A percentile compares a stretch with the other conserved stretches of the same genome.
These are phyloP conservation scores for Pseudogymnoascus sp. DNA, from an alignment of 2,329 filamentous ascomycete species.

Conservation along the genomic window DNA sequence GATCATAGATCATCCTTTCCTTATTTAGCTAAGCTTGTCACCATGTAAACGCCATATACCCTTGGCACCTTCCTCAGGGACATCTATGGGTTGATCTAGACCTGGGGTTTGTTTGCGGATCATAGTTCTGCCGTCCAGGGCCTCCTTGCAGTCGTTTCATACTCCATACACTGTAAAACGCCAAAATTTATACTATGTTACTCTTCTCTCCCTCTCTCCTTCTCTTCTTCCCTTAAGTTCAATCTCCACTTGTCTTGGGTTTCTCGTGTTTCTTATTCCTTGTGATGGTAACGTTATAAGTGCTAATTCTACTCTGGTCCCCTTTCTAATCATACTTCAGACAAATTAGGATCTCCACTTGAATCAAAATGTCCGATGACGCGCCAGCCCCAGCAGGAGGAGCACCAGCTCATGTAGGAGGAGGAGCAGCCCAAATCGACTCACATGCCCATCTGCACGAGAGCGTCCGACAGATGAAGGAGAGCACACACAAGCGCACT, in stretches of 20 bases:
- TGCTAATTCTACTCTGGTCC: background rate
- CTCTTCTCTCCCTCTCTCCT: background rate
- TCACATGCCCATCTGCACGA: background rate
- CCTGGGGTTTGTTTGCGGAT: background rate
- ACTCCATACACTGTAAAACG: background rate
- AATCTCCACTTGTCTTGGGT: background rate
- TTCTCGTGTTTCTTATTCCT: background rate
- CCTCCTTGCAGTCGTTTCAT: background rate
- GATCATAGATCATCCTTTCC: background rate
- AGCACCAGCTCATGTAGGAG: background rate
- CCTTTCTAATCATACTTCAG: background rate
- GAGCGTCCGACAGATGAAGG: background rate
- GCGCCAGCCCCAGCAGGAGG: background rate
- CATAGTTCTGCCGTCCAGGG: background rate
- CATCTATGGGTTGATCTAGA: background rate
- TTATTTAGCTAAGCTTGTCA: background rate
- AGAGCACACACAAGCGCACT: background rate
- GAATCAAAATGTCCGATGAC: background rate
- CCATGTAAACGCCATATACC: background rate
- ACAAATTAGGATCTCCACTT: background rate
- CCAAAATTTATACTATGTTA: background rate
- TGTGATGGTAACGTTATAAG: background rate
- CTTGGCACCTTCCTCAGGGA: background rate
- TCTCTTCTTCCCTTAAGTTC: background rate
- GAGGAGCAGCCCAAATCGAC: background rate